These are phyloP conservation scores for Cladosporium sp. DNA, from an alignment of 2,329 filamentous ascomycete species.

Conservation along the genomic window DNA sequence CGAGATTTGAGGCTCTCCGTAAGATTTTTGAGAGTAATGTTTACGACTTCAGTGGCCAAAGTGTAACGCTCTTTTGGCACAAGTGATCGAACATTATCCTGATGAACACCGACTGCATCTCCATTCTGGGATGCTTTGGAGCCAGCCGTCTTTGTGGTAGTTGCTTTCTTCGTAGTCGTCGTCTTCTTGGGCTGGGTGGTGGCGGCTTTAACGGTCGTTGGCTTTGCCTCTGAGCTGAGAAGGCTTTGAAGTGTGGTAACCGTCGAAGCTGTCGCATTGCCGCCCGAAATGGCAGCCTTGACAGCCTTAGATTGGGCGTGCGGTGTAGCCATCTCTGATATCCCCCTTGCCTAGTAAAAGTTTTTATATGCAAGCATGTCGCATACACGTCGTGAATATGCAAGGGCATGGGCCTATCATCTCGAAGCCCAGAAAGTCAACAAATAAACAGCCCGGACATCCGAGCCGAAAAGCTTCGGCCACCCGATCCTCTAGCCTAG, in stretches of 20 bases:
- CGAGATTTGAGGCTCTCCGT: conserved; percentile 62
- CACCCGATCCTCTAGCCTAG: conserved; percentile 3
- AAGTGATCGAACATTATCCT: conserved; percentile 5
- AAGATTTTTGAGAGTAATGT: conserved; percentile 67
- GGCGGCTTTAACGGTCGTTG: background rate
- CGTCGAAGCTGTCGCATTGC: conserved; percentile 27
- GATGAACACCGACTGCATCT: background rate
- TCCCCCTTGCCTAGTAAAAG: background rate
- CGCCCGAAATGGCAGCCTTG: conserved; percentile 24
- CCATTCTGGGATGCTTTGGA: conserved; percentile 4
- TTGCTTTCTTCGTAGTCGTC: background rate
- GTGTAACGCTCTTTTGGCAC: conserved; percentile 61
- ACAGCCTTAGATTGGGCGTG: conserved; percentile 23
- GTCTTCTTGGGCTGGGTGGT: background rate
- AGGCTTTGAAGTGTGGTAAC: conserved; percentile 30
- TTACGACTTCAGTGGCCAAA: conserved; percentile 72
- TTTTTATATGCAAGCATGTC: background rate
- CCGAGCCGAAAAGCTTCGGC: conserved; percentile 16
- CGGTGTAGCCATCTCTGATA: conserved; percentile 22
- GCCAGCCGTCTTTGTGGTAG: conserved; percentile 11
- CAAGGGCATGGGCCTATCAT: conserved; percentile 13
- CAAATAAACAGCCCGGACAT: conserved; percentile 17
- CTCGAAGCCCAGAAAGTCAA: conserved; percentile 16
- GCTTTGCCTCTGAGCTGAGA: conserved; percentile 24
- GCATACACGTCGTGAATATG: conserved; percentile 6